A percentile compares a stretch with the other conserved stretches of the same genome.
These are phyloP conservation scores for Dianthus caryophyllus DNA, from an alignment of 148 eudicot genomes.

Conservation along the genomic window DNA sequence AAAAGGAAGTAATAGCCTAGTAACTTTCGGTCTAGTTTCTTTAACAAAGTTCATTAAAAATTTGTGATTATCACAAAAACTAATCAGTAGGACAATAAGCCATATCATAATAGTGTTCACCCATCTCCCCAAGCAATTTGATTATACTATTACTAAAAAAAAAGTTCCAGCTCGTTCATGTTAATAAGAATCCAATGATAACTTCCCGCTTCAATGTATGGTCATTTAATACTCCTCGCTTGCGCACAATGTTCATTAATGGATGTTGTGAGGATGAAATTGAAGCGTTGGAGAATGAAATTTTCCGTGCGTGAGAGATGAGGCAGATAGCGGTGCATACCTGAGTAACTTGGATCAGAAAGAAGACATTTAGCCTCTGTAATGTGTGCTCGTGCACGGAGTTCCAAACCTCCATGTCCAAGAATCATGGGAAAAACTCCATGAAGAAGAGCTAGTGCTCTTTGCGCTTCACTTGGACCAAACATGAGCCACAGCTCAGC, in stretches of 20 bases:
- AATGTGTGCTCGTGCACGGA: constrained; percentile 80
- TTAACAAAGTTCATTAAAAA: too few species aligned
- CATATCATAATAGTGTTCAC: neutral
- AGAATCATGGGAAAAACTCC: constrained; percentile 79
- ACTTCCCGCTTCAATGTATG: neutral
- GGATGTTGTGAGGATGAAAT: neutral
- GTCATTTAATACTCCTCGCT: neutral
- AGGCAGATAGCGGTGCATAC: constrained; percentile 27
- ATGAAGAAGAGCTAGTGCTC: constrained; percentile 68
- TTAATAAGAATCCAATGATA: neutral
- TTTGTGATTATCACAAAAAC: neutral
- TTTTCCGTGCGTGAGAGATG: neutral
- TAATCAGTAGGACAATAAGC: neutral
- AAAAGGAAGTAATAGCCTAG: too few species aligned
- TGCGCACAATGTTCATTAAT: neutral
- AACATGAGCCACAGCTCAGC: constrained; percentile 88
- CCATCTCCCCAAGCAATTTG: neutral
- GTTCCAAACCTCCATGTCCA: constrained; percentile 97
- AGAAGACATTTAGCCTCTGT: constrained; percentile 88
- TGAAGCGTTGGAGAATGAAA: neutral
- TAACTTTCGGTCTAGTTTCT: too few species aligned
- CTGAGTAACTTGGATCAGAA: constrained; percentile 68
- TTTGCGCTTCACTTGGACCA: constrained; percentile 75
- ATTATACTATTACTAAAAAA: neutral
- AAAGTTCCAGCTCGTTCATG: neutral